These are phyloP conservation scores for maize (Zea mays) DNA, from an alignment of 176 grass and related monocot species.

Conservation along the genomic window DNA sequence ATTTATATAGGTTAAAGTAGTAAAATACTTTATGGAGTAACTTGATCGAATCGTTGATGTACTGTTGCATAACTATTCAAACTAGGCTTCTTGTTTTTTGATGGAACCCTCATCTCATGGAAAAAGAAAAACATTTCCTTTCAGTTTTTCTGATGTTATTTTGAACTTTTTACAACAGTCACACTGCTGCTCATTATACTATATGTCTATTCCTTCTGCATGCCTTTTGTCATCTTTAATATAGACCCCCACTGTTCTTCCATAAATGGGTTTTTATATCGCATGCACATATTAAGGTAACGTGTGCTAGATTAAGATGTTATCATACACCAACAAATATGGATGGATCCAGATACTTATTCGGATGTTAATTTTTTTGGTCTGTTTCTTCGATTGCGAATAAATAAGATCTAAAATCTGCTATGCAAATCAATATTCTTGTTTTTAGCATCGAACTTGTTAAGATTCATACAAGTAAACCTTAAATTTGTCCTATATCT, in stretches of 20 bases:
- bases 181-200: background rate
- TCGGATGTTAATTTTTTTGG: too few relatives aligned
- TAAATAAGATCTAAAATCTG: too few relatives aligned
- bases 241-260: background rate
- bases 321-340: background rate
- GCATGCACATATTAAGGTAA: background rate
- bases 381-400: too few relatives aligned
- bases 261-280: conserved; percentile 11
- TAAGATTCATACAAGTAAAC: too few relatives aligned
- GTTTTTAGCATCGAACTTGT: too few relatives aligned
- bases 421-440: too few relatives aligned
- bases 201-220: background rate
- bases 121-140: background rate
- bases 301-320: background rate
- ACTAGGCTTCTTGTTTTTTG: background rate
- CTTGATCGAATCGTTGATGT: background rate
- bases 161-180: conserved; percentile 4
- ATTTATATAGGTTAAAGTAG: conserved; percentile 1
- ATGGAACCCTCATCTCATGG: background rate
- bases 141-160: background rate
- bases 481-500: too few relatives aligned
- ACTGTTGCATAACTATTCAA: background rate
- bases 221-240: background rate
- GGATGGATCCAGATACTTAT: too few relatives aligned
- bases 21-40: conserved; percentile 4